Conservation (phyloP, 208 protist species). For the Leishmania amazonensis region DNA sequence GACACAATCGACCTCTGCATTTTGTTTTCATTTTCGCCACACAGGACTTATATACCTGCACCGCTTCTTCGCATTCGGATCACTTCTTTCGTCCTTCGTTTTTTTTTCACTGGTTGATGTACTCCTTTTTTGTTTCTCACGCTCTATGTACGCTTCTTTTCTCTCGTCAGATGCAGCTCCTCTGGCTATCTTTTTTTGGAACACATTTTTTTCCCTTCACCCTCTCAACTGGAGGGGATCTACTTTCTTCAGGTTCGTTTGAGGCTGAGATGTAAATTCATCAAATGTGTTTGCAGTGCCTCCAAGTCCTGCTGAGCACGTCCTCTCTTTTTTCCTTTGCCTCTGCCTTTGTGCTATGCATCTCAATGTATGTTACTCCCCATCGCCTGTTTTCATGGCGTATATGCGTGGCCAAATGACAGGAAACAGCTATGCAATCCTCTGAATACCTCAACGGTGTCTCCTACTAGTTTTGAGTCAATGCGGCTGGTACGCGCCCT, state of each 20-base stretch:
- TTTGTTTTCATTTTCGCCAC: not conserved
- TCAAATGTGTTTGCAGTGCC: not conserved
- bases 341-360: not conserved
- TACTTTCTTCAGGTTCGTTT: not conserved
- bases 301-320: not conserved
- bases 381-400: not conserved
- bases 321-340: not conserved
- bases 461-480: not conserved
- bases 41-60: not conserved
- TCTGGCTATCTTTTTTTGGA: not conserved
- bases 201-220: constrained; percentile 24
- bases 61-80: not conserved
- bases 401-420: not conserved
- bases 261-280: constrained; percentile 3
- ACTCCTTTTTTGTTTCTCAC: constrained; percentile 15
- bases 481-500: not conserved
- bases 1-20: not conserved
- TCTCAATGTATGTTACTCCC: not conserved
- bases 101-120: constrained; percentile 12
- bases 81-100: not conserved
- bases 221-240: not conserved
- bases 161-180: not conserved
- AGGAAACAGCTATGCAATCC: not conserved
- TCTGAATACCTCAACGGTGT: not conserved
- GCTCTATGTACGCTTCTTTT: not conserved